Percentiles rank a stretch among this genome's conserved stretches.
phyloP scores from a whole-genome alignment of 2,329 filamentous ascomycete species.

The Fusarium sp. region DNA sequence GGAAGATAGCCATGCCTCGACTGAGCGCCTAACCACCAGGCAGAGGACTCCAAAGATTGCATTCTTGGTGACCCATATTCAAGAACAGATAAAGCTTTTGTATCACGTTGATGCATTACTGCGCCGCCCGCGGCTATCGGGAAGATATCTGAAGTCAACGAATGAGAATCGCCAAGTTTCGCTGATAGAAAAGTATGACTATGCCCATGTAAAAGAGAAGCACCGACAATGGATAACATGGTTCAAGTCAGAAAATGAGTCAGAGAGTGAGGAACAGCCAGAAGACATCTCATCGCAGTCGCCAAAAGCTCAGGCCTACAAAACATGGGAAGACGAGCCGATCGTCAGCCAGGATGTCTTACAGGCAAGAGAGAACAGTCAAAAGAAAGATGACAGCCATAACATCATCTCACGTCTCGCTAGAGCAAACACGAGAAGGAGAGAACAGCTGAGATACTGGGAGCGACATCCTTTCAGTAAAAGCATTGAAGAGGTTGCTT shows the following conservation, averaged over 20 bases:
- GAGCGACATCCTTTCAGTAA: background rate
- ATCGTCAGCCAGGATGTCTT: accelerated
- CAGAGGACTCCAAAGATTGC: accelerated
- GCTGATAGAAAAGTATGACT: background rate
- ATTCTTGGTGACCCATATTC: background rate
- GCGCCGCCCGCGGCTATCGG: background rate
- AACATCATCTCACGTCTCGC: background rate
- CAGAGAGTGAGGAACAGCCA: too few species aligned
- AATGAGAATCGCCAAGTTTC: background rate
- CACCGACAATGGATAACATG: background rate
- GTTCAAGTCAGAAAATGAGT: background rate
- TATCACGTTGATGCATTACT: background rate
- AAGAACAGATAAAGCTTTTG: background rate
- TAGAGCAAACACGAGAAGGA: background rate
- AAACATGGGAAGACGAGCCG: background rate
- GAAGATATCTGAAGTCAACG: background rate
- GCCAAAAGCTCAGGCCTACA: accelerated
- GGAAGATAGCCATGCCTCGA: accelerated
- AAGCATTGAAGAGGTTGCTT: background rate
- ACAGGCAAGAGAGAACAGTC: accelerated
- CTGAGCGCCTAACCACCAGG: accelerated
- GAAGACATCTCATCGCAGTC: too few species aligned
- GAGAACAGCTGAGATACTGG: background rate
- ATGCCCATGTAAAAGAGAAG: background rate
- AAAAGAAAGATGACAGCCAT: background rate